These are phyloP conservation scores for Clavispora asparagi DNA, from an alignment of 805 yeast species.

Conservation along the genomic window DNA sequence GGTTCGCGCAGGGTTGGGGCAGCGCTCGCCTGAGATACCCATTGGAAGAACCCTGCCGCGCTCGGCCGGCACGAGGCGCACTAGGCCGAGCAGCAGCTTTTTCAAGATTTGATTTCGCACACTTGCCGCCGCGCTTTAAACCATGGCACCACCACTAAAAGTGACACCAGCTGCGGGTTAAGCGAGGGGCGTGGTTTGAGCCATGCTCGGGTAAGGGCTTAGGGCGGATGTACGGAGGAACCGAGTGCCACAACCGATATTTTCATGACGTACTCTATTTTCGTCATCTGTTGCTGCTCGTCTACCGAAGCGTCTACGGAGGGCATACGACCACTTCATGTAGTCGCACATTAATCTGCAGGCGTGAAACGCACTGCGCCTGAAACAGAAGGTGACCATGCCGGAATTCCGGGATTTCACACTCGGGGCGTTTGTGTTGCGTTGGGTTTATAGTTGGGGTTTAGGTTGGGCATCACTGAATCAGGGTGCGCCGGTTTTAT, in stretches of 20 bases:
- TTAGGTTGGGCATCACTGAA: too few species aligned
- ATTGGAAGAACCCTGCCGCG: not conserved
- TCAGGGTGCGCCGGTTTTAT: too few species aligned
- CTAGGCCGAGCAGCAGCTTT: not conserved
- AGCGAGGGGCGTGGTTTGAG: too few species aligned
- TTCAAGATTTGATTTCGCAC: not conserved
- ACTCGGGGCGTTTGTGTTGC: not conserved
- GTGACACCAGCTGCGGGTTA: too few species aligned
- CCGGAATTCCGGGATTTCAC: not conserved
- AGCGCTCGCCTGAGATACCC: too few species aligned
- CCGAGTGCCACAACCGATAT: too few species aligned
- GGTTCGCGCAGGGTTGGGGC: too few species aligned
- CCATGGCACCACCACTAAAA: not conserved
- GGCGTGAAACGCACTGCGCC: not conserved
- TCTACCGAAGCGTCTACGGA: not conserved
- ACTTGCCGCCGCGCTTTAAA: conserved; percentile 1
- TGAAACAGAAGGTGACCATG: not conserved
- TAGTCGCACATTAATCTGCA: not conserved
- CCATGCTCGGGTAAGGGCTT: too few species aligned
- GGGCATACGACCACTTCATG: not conserved
- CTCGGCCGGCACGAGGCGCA: too few species aligned
- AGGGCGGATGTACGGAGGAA: too few species aligned
- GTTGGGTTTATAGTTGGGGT: not conserved
- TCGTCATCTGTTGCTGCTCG: not conserved
- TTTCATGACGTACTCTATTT: not conserved